Evolutionary conservation across 2,329 filamentous ascomycete species (phyloP).

Genomic region (Aspergillus hortae): DNA sequence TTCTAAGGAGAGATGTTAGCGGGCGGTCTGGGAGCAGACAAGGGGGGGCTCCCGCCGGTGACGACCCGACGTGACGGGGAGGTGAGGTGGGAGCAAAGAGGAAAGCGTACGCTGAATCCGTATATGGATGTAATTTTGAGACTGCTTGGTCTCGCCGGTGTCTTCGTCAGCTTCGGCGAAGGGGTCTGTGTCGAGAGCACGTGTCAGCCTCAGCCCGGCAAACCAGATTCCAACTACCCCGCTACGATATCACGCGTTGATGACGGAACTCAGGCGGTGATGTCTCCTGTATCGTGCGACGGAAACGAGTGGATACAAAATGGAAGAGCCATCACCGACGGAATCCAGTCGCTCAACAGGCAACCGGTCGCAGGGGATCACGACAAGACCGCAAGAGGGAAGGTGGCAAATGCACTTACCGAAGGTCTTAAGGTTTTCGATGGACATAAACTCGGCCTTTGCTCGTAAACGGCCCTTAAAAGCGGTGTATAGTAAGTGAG

Average conservation of each 20-base stretch:
- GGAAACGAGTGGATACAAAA: too few species aligned
- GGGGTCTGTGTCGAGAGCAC: slow-evolving; percentile 66
- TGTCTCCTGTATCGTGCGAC: neutral
- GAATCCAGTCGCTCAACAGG: neutral
- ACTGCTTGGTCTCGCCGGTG: slow-evolving; percentile 89
- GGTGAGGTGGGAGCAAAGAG: neutral
- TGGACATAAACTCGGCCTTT: slow-evolving; percentile 93
- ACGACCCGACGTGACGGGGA: neutral
- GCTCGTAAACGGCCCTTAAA: slow-evolving; percentile 48
- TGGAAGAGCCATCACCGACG: too few species aligned
- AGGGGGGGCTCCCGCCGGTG: slow-evolving; percentile 2
- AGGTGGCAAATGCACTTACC: slow-evolving; percentile 57
- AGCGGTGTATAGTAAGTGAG: slow-evolving; percentile 31
- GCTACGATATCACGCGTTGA: slow-evolving; percentile 20
- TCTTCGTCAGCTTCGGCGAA: slow-evolving; percentile 99
- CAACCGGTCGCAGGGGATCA: neutral
- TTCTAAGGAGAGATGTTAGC: slow-evolving; percentile 56
- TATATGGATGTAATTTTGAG: slow-evolving; percentile 98
- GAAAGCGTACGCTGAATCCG: slow-evolving; percentile 88
- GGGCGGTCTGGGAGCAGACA: slow-evolving; percentile 5
- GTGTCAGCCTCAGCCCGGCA: slow-evolving; percentile 30
- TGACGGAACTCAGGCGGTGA: neutral
- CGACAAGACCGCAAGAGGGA: slow-evolving; percentile 13
- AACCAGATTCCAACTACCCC: slow-evolving; percentile 33
- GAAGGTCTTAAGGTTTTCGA: slow-evolving; percentile 97